These are phyloP conservation scores for Sclerotinia sclerotiorum DNA, from an alignment of 2,329 filamentous ascomycete species.

Conservation along the genomic window DNA sequence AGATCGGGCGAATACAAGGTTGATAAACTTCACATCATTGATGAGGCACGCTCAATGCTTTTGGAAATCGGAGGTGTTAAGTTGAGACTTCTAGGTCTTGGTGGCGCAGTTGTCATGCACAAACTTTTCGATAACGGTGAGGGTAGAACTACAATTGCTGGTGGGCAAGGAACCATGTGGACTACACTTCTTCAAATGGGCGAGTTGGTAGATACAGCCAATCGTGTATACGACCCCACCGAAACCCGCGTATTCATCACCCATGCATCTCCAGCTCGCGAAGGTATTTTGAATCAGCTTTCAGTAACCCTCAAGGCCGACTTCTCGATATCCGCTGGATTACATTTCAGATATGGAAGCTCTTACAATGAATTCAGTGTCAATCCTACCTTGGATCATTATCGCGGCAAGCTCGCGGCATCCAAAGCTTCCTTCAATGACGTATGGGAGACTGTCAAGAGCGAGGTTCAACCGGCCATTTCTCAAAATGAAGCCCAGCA, in stretches of 20 bases:
- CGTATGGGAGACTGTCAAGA: constrained; percentile 98
- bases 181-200: constrained; percentile 97
- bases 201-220: constrained; percentile 94
- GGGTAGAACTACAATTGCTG: constrained; percentile 94
- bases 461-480: constrained; percentile 92
- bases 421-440: constrained; percentile 99
- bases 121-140: constrained; percentile 99
- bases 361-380: constrained; percentile 99
- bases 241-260: constrained; percentile 97
- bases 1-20: constrained; percentile 97
- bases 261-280: constrained; percentile 92
- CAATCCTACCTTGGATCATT: constrained; percentile 96
- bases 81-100: constrained; percentile 87
- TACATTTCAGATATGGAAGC: constrained; percentile 98
- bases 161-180: constrained; percentile 99
- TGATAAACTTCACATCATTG: constrained; percentile 95
- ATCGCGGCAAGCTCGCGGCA: constrained; percentile 94
- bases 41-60: constrained; percentile 93
- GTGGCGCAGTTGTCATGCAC: constrained; percentile 98
- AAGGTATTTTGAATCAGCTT: constrained; percentile 95
- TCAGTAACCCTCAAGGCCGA: constrained; percentile 97
- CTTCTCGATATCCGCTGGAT: constrained; percentile 94
- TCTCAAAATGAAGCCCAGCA: constrained; percentile 92
- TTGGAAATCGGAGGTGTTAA: constrained; percentile 95
- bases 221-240: constrained; percentile 96